These are phyloP conservation scores for Durotheca rogersii DNA, from an alignment of 495 filamentous ascomycete genomes.

Conservation along the genomic window DNA sequence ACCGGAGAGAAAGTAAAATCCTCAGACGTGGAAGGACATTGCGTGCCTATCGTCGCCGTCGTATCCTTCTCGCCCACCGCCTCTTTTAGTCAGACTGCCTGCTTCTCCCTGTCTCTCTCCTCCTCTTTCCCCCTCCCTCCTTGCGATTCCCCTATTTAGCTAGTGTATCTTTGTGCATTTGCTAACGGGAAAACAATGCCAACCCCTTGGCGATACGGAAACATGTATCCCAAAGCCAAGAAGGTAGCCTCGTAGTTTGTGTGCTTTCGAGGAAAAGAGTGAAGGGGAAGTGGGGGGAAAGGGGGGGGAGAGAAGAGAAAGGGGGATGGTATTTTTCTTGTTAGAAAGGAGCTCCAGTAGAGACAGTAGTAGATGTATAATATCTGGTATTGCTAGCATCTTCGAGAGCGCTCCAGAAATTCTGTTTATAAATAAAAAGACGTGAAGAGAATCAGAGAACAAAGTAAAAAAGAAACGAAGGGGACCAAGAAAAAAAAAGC, in stretches of 20 bases:
- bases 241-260: too few species aligned
- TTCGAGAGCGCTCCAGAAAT: constrained; percentile 4
- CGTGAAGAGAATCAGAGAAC: too few species aligned
- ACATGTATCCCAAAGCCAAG: constrained; percentile 3
- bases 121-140: background rate
- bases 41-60: background rate
- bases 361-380: constrained; percentile 24
- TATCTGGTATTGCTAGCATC: constrained; percentile 11
- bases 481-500: constrained; percentile 4
- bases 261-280: constrained; percentile 2
- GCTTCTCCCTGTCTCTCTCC: too few species aligned
- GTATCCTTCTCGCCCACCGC: background rate
- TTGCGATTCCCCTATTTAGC: constrained; percentile 3
- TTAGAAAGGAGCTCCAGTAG: constrained; percentile 22
- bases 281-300: too few species aligned
- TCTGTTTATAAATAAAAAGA: too few species aligned
- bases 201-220: background rate
- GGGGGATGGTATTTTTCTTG: too few species aligned
- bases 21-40: background rate
- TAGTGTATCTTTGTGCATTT: constrained; percentile 8
- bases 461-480: too few species aligned
- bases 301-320: background rate
- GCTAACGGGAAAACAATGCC: constrained; percentile 1
- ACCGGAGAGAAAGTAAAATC: constrained; percentile 1
- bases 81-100: background rate